A percentile compares a stretch with the other conserved stretches of the same genome.
Conservation (phyloP, 108 stramenopile genomes). For the Cyclotella kingstonii region DNA sequence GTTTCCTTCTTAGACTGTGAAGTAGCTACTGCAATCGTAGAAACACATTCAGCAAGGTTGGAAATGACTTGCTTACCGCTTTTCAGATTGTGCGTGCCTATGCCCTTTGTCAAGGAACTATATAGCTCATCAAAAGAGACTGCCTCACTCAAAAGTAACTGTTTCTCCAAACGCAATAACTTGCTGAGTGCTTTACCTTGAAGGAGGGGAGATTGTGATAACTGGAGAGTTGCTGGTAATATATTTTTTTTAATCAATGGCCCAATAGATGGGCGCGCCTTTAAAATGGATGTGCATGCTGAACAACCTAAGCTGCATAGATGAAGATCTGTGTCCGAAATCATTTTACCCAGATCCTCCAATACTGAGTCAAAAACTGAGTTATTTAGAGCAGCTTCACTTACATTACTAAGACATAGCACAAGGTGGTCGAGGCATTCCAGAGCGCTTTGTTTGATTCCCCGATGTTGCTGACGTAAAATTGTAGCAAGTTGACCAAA, state of each 20-base stretch:
- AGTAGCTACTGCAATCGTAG: slow-evolving; percentile 60
- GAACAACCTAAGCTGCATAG: slow-evolving; percentile 82
- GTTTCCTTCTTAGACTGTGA: slow-evolving; percentile 43
- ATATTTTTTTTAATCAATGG: slow-evolving; percentile 52
- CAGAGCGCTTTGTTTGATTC: slow-evolving; percentile 81
- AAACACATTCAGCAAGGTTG: slow-evolving; percentile 82
- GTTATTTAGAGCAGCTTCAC: slow-evolving; percentile 21
- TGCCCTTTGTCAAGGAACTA: slow-evolving; percentile 48
- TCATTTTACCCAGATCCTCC: slow-evolving; percentile 68
- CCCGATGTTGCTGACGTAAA: slow-evolving; percentile 83
- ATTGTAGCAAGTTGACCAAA: slow-evolving; percentile 79
- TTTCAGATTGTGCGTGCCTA: slow-evolving; percentile 38
- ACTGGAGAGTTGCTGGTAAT: slow-evolving; percentile 69
- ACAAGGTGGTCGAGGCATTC: slow-evolving; percentile 78
- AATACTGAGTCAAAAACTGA: slow-evolving; percentile 70
- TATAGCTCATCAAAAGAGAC: slow-evolving; percentile 75
- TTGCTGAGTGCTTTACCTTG: slow-evolving; percentile 87
- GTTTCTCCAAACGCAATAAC: slow-evolving; percentile 66
- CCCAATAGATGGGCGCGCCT: slow-evolving; percentile 64
- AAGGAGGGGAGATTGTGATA: slow-evolving; percentile 87
- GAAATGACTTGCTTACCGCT: slow-evolving; percentile 68
- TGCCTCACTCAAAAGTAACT: slow-evolving; percentile 56
- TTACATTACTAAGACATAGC: slow-evolving; percentile 48
- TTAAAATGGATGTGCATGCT: slow-evolving; percentile 60
- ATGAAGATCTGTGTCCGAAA: slow-evolving; percentile 91